Percentiles rank a stretch among this genome's conserved stretches.
These are phyloP conservation scores for Phaeodactylum tricornutum DNA, from an alignment of 108 stramenopile species.

Conservation along the genomic window DNA sequence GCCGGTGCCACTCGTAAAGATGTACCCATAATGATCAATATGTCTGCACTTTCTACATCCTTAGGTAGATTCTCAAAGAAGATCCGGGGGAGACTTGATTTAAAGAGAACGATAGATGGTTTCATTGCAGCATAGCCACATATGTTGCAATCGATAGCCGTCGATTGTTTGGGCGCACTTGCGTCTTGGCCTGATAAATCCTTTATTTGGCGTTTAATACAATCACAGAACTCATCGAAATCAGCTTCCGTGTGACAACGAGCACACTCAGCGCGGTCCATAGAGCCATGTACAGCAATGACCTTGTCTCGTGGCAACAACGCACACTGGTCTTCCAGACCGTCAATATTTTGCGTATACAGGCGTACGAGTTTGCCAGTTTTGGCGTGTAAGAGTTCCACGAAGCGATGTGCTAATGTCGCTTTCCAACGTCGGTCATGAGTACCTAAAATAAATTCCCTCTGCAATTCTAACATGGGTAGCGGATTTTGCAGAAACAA, in stretches of 20 bases:
- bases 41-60: conserved; percentile 52
- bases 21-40: conserved; percentile 69
- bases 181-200: conserved; percentile 58
- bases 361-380: conserved; percentile 58
- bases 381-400: conserved; percentile 60
- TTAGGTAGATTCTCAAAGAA: conserved; percentile 50
- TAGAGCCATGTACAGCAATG: conserved; percentile 78
- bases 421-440: conserved; percentile 55
- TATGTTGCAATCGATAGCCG: conserved; percentile 45
- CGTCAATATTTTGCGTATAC: conserved; percentile 97
- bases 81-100: conserved; percentile 49
- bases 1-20: conserved; percentile 63
- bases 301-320: conserved; percentile 51
- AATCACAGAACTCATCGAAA: conserved; percentile 45
- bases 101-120: conserved; percentile 79
- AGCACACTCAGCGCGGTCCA: conserved; percentile 77
- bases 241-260: conserved; percentile 39
- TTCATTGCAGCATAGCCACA: conserved; percentile 62
- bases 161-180: conserved; percentile 51
- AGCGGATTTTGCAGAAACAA: conserved; percentile 74
- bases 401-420: conserved; percentile 79
- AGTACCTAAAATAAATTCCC: conserved; percentile 77
- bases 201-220: conserved; percentile 51
- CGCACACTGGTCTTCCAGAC: conserved; percentile 76
- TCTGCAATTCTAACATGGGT: conserved; percentile 75